Percentiles rank a stretch among this genome's conserved stretches.
Conservation (phyloP, 108 stramenopile genomes). For the Aureococcus anophagefferens region DNA sequence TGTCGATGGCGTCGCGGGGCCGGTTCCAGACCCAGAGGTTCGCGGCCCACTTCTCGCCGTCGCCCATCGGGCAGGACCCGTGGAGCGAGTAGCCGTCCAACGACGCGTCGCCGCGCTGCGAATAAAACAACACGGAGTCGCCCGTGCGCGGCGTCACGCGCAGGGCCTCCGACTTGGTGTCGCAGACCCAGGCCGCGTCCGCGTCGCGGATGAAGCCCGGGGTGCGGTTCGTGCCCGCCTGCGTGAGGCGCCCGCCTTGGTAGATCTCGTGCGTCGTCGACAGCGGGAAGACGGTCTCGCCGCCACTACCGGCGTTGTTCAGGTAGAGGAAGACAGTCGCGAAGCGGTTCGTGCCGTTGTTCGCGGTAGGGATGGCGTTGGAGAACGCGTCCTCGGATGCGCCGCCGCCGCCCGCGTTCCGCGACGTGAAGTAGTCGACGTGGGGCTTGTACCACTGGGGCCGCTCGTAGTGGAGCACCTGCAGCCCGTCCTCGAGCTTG, state of each 20-base stretch:
- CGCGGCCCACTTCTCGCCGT: slow-evolving; percentile 39
- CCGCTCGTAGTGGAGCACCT: slow-evolving; percentile 52
- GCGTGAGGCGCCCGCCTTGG: slow-evolving; percentile 2
- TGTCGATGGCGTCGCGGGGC: not conserved
- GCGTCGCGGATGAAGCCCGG: slow-evolving; percentile 1
- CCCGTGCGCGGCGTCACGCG: slow-evolving; percentile 2
- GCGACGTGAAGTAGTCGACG: slow-evolving; percentile 44
- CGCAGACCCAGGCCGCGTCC: slow-evolving; percentile 7
- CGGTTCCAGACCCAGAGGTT: slow-evolving; percentile 49
- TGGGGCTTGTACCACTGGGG: slow-evolving; percentile 56
- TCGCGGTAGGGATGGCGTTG: slow-evolving; percentile 13
- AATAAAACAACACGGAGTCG: slow-evolving; percentile 11
- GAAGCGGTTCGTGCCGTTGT: slow-evolving; percentile 55
- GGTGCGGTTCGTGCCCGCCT: not conserved
- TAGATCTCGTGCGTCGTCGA: not conserved
- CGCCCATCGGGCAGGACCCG: slow-evolving; percentile 39
- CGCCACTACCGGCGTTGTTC: slow-evolving; percentile 54
- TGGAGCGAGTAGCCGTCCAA: slow-evolving; percentile 15
- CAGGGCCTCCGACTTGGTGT: slow-evolving; percentile 3
- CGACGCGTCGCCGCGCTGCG: slow-evolving; percentile 9
- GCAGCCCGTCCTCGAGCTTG: slow-evolving; percentile 55
- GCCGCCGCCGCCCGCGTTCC: not conserved
- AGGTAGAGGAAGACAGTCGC: slow-evolving; percentile 61
- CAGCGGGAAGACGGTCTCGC: slow-evolving; percentile 58
- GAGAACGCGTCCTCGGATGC: slow-evolving; percentile 35